Percentiles rank a stretch among this genome's conserved stretches.
These are phyloP conservation scores for Penicillium sp. DNA, from an alignment of 2,329 filamentous ascomycete genomes.

Conservation along the genomic window DNA sequence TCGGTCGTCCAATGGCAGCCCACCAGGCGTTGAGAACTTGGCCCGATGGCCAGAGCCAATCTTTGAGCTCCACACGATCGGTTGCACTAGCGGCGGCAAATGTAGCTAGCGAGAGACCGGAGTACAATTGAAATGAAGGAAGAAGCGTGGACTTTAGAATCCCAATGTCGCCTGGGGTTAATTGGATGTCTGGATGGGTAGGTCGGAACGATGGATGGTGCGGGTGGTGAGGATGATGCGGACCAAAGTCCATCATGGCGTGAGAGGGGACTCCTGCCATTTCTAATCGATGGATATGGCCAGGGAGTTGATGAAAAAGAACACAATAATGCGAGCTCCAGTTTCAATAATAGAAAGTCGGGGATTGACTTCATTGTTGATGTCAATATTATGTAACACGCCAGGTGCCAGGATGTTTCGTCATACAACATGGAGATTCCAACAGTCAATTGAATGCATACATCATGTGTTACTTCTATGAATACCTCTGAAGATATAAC, in stretches of 20 bases:
- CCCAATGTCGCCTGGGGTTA: slow-evolving; percentile 38
- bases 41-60: slow-evolving; percentile 53
- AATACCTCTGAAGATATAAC: too few species aligned
- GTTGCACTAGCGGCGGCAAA: slow-evolving; percentile 50
- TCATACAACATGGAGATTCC: too few species aligned
- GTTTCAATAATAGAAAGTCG: background rate
- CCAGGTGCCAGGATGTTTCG: background rate
- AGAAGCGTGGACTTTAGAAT: slow-evolving; percentile 51
- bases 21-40: slow-evolving; percentile 57
- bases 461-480: too few species aligned
- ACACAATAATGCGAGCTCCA: too few species aligned
- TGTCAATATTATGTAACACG: slow-evolving; percentile 16
- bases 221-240: background rate
- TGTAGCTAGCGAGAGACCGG: slow-evolving; percentile 48
- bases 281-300: background rate
- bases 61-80: slow-evolving; percentile 54
- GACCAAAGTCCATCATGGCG: background rate
- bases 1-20: slow-evolving; percentile 51
- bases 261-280: background rate
- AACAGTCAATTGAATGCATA: too few species aligned
- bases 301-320: too few species aligned
- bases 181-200: background rate
- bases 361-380: slow-evolving; percentile 5
- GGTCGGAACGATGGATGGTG: background rate
- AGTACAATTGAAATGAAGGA: slow-evolving; percentile 51